Evolutionary conservation across 352 stramenopile species (phyloP), one percentile per base, ranked within the genome.

Genomic region (Globisporangium spiculum): DNA sequence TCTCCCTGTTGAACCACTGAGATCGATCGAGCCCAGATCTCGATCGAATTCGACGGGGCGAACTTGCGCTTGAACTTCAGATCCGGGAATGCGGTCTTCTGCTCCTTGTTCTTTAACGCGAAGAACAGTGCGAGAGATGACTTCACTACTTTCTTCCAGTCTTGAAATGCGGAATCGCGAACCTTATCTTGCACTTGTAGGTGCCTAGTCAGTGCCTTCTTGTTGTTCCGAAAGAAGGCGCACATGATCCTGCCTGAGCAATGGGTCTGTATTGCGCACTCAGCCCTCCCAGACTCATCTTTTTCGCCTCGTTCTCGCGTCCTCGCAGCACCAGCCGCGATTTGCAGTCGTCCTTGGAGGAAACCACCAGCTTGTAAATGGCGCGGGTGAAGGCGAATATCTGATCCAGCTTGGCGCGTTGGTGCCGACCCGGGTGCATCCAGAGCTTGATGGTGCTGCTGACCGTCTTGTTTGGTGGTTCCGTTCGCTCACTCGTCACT

Each of bases 21-120:
- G 30, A 34, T 34, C 30, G 30, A 34, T 34, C 6, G 63, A 58
- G 53, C 55, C 64, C 50, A 54, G 55, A 60, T 38, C 50, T 63
- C 68, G 46, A 54, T 60, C 20, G 53, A 60, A 32, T 63, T 63
- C 20, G 53, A 38, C 9, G 10, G 53, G 12, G 24, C 9, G 16
- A 60, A 41, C 26, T 60, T 60, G 26, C 26, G 24, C 54, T 60
- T 60, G 54, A 41, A 41, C 26, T 41, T 24, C 18, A 60, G 54
- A 24, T 60, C 26, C 22, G 54, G 26, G n/a, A 60, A 60, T 18
- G 54, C 12, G 24, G 54, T 60, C 26, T 60, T 38, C 54, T 60
- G 38, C 9, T 12, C 18, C 12, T 20, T 38, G 0, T 24, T 26
- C 26, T 44, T 60, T 3, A 60, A 24, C 24, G 24, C 27, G 4